Evolutionary conservation across 164 flowering plant species (phyloP), one percentile per base, ranked within the genome.

Genomic region (Amborella trichopoda): DNA sequence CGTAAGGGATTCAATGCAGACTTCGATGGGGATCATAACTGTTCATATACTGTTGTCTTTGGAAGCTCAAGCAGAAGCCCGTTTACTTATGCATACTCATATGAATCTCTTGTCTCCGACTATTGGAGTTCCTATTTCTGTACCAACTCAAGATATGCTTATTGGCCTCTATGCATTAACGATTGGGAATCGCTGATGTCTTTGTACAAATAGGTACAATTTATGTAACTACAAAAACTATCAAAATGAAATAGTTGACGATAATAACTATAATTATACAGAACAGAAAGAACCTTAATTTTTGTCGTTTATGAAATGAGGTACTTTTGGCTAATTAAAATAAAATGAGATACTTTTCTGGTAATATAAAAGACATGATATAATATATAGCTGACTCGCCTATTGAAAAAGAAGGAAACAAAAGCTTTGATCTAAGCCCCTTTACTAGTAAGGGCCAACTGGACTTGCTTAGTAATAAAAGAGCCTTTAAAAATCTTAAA

Each of bases 11-110:
- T 37, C n/a, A 6, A 13, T 37, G 40, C 42, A 28, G 21, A 51
- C 47, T 52, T 51, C 32, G 45, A 46, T 28, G 50, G 54, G 44
- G 64, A 53, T 60, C 64, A 60, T 53, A 49, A 33, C 14, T 42
- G 49, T 53, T 60, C 45, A 53, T 49, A 39, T 48, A 52, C 59
- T 49, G 36, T 60, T 54, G 48, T 60, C 64, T 54, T 60, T 60
- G 39, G 54, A 60, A 51, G 59, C 49, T 48, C 59, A 53, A 60
- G 44, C 30, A 16, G 8, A 60, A 40, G 58, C 49, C 30, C 27
- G 27, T 39, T 52, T 52, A 52, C 53, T 28, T 53, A 48, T 53
- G 46, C 38, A 23, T 49, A 22, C 20, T 49, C 25, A 41, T 37
- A 37, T 3, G 6, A 37, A 37, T 37, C 41, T 37, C 41, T 33